These are phyloP conservation scores for Beta corolliflora DNA, from an alignment of 179 eudicot species.

Conservation along the genomic window DNA sequence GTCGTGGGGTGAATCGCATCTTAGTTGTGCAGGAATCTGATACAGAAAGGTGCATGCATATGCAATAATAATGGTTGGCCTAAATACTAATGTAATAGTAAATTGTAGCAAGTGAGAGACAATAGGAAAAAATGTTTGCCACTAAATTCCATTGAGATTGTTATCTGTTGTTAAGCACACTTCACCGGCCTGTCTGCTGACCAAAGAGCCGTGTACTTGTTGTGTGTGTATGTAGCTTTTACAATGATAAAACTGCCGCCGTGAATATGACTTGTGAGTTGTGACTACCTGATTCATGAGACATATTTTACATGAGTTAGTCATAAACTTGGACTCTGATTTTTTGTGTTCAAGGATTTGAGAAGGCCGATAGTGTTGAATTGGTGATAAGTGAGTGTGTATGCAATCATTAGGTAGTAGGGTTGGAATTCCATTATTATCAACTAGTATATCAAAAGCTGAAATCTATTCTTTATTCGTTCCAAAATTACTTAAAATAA, in stretches of 20 bases:
- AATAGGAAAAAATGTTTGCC: not conserved
- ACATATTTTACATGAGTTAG: not conserved
- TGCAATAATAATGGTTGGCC: slow-evolving; percentile 21
- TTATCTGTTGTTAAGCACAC: not conserved
- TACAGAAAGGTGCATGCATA: slow-evolving; percentile 26
- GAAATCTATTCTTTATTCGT: no score
- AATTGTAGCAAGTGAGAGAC: not conserved
- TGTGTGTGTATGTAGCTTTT: no score
- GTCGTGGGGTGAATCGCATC: slow-evolving; percentile 21
- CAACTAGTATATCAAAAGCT: not conserved
- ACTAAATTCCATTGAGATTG: not conserved
- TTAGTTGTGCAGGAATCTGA: slow-evolving; percentile 20
- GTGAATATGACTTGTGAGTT: not conserved
- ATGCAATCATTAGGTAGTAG: not conserved
- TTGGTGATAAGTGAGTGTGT: not conserved
- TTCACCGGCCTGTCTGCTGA: not conserved
- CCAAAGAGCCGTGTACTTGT: slow-evolving; percentile 6
- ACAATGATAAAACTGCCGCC: slow-evolving; percentile 1
- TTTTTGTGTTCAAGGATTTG: slow-evolving; percentile 1
- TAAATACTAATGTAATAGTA: not conserved
- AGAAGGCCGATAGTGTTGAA: not conserved
- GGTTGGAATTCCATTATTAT: not conserved
- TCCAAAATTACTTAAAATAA: no score
- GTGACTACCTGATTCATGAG: no score
- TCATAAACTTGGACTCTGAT: not conserved